These are phyloP conservation scores for Hypoxylon sp. DNA, from an alignment of 2,329 filamentous ascomycete genomes.

Conservation along the genomic window DNA sequence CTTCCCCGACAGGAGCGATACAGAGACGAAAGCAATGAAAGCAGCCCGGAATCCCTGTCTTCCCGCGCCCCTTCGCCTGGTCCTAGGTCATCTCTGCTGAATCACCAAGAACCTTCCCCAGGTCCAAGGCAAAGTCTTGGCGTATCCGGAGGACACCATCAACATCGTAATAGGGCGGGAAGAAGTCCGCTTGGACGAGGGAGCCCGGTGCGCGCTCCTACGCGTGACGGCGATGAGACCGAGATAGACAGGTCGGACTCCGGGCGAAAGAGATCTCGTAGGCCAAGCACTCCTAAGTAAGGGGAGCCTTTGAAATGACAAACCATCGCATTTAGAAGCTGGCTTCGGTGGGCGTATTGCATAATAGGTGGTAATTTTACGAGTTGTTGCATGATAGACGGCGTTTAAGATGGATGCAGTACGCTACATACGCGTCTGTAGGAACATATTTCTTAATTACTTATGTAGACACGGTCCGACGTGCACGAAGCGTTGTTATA, in stretches of 20 bases:
- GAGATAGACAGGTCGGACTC: conserved; percentile 51
- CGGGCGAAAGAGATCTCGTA: conserved; percentile 13
- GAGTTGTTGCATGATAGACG: conserved; percentile 35
- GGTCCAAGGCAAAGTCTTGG: conserved; percentile 42
- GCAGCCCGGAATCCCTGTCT: conserved; percentile 35
- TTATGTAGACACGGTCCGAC: conserved; percentile 10
- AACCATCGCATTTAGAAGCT: conserved; percentile 30
- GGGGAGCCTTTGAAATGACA: neutral
- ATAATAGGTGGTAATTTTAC: conserved; percentile 21
- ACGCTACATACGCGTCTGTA: conserved; percentile 10
- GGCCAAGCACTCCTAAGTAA: conserved; percentile 29
- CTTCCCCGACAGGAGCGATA: conserved; percentile 42
- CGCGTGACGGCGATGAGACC: conserved; percentile 52
- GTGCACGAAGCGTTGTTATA: neutral
- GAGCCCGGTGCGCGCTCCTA: conserved; percentile 54
- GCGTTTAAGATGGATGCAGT: conserved; percentile 17
- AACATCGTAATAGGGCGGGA: conserved; percentile 51
- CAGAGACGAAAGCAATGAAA: conserved; percentile 46
- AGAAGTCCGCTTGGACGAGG: conserved; percentile 59
- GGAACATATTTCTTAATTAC: conserved; percentile 32
- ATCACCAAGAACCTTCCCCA: conserved; percentile 36
- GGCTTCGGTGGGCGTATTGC: conserved; percentile 14
- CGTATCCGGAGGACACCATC: conserved; percentile 48
- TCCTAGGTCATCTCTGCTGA: conserved; percentile 33
- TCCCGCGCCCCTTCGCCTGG: conserved; percentile 40